Conservation (phyloP, 106 monocot species). For the Posidonia australis region DNA sequence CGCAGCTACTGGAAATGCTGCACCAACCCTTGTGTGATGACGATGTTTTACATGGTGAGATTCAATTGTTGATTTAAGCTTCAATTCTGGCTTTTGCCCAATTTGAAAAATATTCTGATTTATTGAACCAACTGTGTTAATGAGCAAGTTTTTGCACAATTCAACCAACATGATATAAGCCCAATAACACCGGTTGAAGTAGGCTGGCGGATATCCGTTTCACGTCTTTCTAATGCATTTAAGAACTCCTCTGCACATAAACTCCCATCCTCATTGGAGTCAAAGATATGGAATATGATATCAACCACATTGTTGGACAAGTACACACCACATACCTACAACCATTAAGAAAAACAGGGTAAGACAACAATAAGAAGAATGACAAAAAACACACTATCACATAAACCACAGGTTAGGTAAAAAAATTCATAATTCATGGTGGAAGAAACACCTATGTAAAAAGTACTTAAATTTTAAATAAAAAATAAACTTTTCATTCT, state of each 20-base stretch:
- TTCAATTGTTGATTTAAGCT: too few relatives aligned
- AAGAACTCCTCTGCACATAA: conserved; percentile 73
- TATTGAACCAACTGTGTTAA: conserved; percentile 1
- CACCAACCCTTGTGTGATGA: too few relatives aligned
- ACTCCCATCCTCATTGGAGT: conserved; percentile 57
- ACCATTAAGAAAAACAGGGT: background rate
- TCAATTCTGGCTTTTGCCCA: too few relatives aligned
- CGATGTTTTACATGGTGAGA: too few relatives aligned
- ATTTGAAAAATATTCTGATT: conserved; percentile 10
- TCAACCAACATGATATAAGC: conserved; percentile 39
- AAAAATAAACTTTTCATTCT: too few relatives aligned
- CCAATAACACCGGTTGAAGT: conserved; percentile 21
- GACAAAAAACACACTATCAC: too few relatives aligned
- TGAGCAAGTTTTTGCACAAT: conserved; percentile 20
- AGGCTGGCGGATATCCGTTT: conserved; percentile 56
- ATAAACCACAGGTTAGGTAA: too few relatives aligned
- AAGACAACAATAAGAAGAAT: background rate
- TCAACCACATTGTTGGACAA: conserved; percentile 73
- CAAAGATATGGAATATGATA: conserved; percentile 78
- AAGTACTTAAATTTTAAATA: too few relatives aligned
- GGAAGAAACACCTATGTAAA: too few relatives aligned
- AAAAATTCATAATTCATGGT: too few relatives aligned
- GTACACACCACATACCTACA: conserved; percentile 69
- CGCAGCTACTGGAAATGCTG: too few relatives aligned
- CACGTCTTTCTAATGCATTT: conserved; percentile 50